Evolutionary conservation across 2,329 filamentous ascomycete genomes (phyloP), one percentile per base, ranked within the genome.

Genomic region (Aspergillus novofumigatus): DNA sequence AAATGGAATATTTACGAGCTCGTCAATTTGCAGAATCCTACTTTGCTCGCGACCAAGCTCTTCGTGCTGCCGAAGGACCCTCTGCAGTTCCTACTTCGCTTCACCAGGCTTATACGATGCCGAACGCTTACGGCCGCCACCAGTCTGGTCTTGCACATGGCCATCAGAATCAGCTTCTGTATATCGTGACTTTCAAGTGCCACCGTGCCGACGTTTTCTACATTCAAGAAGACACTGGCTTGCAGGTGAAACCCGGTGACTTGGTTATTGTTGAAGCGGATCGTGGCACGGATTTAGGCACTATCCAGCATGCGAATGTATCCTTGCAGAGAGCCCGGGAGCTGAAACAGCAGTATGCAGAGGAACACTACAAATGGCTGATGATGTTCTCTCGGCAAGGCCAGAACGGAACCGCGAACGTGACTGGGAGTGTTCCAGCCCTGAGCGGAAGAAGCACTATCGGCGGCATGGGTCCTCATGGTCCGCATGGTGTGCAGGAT

Each of bases 251-350:
- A 67, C 87, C 88, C 20, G 94, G 94, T 32, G 94, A 99, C 70
- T 81, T 97, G 53, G 95, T 99, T 59, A 97, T 99, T 64, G 92
- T 97, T 20, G 94, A 99, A 76, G 94, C 94, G 25, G 95, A 99
- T 73, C 91, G 94, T 61, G 94, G 94, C 49, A 96, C 92, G 23
- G 95, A 99, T 70, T 83, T 99, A 38, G 95, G 94, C 48, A 96
- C 93, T 26, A 93, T 99, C 28, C 89, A 91, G 53, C 86, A 90
- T 64, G 90, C 92, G 61, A 92, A 95, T 66, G 86, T 97, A 42
- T 90, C 91, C 60, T 92, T 92, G 83, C 88, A 92, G 63, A 85
- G 88, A 52, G 94, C 94, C 8, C 92, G 94, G 68, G 89, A 94
- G 50, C 78, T 92, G 63, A 96, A 97, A 73, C 91, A 95, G 66